phyloP scores from a whole-genome alignment of 2,329 filamentous ascomycete species.

The Dothiorella sarmentorum region DNA sequence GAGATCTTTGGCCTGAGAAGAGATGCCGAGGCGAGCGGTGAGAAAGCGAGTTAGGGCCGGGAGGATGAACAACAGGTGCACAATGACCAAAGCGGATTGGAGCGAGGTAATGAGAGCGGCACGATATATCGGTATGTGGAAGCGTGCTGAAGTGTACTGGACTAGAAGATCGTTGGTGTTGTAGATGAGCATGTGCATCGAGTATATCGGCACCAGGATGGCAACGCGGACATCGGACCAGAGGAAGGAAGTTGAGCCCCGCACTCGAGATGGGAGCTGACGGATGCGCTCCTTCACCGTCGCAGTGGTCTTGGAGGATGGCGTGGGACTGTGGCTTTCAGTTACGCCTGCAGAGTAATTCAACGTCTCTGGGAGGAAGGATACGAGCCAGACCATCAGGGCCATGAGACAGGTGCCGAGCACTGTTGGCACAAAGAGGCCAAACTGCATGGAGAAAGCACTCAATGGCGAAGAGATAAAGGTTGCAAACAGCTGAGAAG shows the following conservation, averaged over 20 bases:
- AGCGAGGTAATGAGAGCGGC: slow-evolving; percentile 34
- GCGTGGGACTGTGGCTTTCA: background rate
- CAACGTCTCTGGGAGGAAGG: slow-evolving; percentile 34
- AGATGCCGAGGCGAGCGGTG: slow-evolving; percentile 12
- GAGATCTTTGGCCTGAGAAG: slow-evolving; percentile 28
- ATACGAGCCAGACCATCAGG: slow-evolving; percentile 17
- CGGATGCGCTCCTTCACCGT: background rate
- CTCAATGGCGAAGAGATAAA: slow-evolving; percentile 32
- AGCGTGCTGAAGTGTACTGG: slow-evolving; percentile 54
- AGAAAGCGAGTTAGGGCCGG: slow-evolving; percentile 27
- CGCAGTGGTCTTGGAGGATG: background rate
- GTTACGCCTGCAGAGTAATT: slow-evolving; percentile 21
- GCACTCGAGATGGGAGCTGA: slow-evolving; percentile 13
- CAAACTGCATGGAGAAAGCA: slow-evolving; percentile 33
- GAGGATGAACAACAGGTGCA: slow-evolving; percentile 30
- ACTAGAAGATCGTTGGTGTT: slow-evolving; percentile 38
- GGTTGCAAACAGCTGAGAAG: slow-evolving; percentile 26
- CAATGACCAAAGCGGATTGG: slow-evolving; percentile 27
- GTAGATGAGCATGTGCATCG: slow-evolving; percentile 25
- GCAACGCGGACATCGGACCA: slow-evolving; percentile 30
- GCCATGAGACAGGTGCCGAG: slow-evolving; percentile 22
- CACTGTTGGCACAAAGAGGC: slow-evolving; percentile 33
- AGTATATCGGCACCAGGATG: slow-evolving; percentile 29
- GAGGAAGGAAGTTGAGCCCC: slow-evolving; percentile 28
- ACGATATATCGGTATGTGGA: slow-evolving; percentile 43